phyloP scores from a whole-genome alignment of 805 yeast species.

The Cyberlindnera euphorbiae region DNA sequence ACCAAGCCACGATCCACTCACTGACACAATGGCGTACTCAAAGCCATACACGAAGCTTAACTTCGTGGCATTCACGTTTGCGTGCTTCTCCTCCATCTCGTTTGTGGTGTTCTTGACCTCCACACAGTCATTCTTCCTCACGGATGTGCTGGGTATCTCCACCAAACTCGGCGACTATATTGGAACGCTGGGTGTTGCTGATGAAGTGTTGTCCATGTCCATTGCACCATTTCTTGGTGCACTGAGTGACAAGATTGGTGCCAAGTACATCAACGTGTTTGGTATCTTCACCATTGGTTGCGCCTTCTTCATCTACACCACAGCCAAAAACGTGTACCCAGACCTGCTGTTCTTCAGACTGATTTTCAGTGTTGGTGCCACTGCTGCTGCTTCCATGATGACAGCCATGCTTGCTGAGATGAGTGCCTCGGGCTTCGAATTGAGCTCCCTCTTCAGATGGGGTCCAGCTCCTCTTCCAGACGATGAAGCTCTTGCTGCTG shows the following conservation, averaged over 20 bases:
- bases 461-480: slow-evolving; percentile 6
- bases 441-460: slow-evolving; percentile 20
- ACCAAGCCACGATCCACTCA: too few relatives aligned
- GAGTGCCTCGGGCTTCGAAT: slow-evolving; percentile 39
- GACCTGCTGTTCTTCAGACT: slow-evolving; percentile 46
- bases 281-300: slow-evolving; percentile 47
- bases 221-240: slow-evolving; percentile 62
- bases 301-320: slow-evolving; percentile 46
- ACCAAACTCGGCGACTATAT: slow-evolving; percentile 38
- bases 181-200: slow-evolving; percentile 49
- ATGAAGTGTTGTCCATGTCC: slow-evolving; percentile 51
- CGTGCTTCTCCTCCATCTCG: slow-evolving; percentile 37
- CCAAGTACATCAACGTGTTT: slow-evolving; percentile 44
- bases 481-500: slow-evolving; percentile 2
- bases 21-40: slow-evolving; percentile 6
- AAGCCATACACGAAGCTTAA: slow-evolving; percentile 23
- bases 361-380: slow-evolving; percentile 58
- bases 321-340: slow-evolving; percentile 42
- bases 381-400: slow-evolving; percentile 49
- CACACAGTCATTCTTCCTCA: slow-evolving; percentile 40
- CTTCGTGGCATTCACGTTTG: slow-evolving; percentile 29
- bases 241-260: slow-evolving; percentile 56
- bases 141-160: slow-evolving; percentile 31
- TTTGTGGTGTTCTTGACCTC: slow-evolving; percentile 39
- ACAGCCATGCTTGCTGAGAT: slow-evolving; percentile 57